Evolutionary conservation across 192 early-diverging fungal species (phyloP).

Genomic region (Phycomyces nitens): DNA sequence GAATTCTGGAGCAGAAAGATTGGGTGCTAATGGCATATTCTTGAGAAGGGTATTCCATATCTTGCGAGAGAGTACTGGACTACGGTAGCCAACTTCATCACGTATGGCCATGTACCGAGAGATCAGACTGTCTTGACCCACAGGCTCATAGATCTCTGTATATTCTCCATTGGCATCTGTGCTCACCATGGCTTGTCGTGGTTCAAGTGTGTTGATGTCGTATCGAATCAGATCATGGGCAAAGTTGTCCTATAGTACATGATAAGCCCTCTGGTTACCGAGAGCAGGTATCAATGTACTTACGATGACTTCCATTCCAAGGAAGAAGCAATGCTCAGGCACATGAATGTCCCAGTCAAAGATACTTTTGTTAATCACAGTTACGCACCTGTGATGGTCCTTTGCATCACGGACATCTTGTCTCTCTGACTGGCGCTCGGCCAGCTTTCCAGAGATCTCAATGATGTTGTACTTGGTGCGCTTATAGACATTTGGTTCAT

Average conservation of each 20-base stretch:
- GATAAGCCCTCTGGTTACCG: no score
- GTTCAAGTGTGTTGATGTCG: conserved; percentile 65
- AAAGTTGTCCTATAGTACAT: conserved; percentile 78
- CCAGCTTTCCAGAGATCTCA: conserved; percentile 87
- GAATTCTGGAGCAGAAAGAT: conserved; percentile 83
- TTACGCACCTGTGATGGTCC: conserved; percentile 55
- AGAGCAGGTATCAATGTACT: neutral
- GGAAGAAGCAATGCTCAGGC: conserved; percentile 78
- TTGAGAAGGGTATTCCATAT: conserved; percentile 37
- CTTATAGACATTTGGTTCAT: conserved; percentile 76
- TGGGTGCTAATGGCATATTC: conserved; percentile 77
- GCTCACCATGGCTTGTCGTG: conserved; percentile 79
- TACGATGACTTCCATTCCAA: conserved; percentile 96
- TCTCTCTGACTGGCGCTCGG: conserved; percentile 57
- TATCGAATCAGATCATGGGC: conserved; percentile 94
- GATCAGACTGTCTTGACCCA: conserved; percentile 74
- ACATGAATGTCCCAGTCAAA: conserved; percentile 83
- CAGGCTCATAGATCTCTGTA: conserved; percentile 78
- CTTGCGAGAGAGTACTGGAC: conserved; percentile 55
- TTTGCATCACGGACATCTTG: conserved; percentile 41
- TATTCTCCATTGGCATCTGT: conserved; percentile 82
- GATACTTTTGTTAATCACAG: conserved; percentile 86
- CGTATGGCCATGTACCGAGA: conserved; percentile 63
- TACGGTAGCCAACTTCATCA: conserved; percentile 53
- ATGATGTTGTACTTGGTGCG: conserved; percentile 84